Evolutionary conservation across 2,329 filamentous ascomycete species (phyloP).

Genomic region (Trichoderma afroharzianum): DNA sequence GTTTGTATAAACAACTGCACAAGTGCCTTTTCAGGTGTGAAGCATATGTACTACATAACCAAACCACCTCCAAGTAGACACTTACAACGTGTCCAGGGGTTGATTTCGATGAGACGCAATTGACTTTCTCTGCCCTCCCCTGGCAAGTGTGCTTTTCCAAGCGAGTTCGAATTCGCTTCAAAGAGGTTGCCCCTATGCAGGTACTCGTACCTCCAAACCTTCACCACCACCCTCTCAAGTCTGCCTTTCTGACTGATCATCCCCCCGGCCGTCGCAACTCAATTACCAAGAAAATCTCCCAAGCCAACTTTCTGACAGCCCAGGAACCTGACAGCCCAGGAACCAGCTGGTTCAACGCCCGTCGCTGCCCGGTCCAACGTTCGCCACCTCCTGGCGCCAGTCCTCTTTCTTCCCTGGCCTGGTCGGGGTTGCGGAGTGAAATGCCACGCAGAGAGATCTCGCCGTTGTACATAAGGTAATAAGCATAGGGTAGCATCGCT

Average conservation of each 20-base stretch:
- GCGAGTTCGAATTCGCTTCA: not conserved
- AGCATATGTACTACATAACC: not conserved
- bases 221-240: not conserved
- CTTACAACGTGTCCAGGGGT: not conserved
- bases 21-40: not conserved
- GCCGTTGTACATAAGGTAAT: not conserved
- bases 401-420: not conserved
- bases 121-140: not conserved
- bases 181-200: constrained; percentile 3
- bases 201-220: constrained; percentile 7
- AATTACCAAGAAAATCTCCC: not conserved
- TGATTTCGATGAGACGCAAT: not conserved
- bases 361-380: not conserved
- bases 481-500: constrained; percentile 14
- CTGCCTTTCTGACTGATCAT: constrained; percentile 1
- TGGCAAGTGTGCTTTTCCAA: not conserved
- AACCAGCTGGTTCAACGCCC: not conserved
- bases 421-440: not conserved
- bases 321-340: too few relatives aligned
- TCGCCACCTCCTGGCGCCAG: constrained; percentile 10
- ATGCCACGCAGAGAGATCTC: not conserved
- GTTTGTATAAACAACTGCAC: not conserved
- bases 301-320: not conserved
- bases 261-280: not conserved
- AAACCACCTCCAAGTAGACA: not conserved